Evolutionary conservation across 495 filamentous ascomycete genomes (phyloP).

Genomic region (Letharia lupina): DNA sequence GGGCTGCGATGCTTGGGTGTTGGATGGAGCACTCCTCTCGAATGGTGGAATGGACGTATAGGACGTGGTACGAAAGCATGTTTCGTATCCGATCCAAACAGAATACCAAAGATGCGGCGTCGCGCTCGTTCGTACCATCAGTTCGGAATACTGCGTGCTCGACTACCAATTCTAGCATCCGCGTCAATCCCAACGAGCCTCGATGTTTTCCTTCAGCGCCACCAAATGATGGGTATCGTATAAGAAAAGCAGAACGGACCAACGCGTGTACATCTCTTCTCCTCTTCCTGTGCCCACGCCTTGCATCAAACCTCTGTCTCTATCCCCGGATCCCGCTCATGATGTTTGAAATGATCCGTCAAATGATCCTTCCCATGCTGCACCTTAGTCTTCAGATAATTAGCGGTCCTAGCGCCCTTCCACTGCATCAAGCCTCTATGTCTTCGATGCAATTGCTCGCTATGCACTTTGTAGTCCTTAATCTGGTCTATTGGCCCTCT

Average conservation of each 20-base stretch:
- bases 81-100: not conserved
- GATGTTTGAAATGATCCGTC: slow-evolving; percentile 31
- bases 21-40: not conserved
- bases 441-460: slow-evolving; percentile 34
- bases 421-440: slow-evolving; percentile 42
- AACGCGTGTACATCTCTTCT: not conserved
- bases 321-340: slow-evolving; percentile 33
- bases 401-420: slow-evolving; percentile 36
- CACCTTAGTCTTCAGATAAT: slow-evolving; percentile 34
- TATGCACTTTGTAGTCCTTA: slow-evolving; percentile 36
- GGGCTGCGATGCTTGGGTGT: not conserved
- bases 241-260: slow-evolving; percentile 1
- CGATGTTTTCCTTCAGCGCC: not conserved
- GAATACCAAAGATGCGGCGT: not conserved
- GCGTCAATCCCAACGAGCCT: not conserved
- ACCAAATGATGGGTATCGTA: slow-evolving; percentile 3
- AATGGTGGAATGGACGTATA: not conserved
- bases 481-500: slow-evolving; percentile 30
- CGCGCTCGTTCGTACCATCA: not conserved
- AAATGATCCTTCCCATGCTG: slow-evolving; percentile 31
- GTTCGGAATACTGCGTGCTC: not conserved
- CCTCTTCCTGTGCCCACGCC: not conserved
- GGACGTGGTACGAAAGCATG: not conserved
- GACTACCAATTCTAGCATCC: not conserved
- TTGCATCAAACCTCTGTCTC: slow-evolving; percentile 36